Evolutionary conservation across 2,329 filamentous ascomycete species (phyloP), one percentile per base, ranked within the genome.

Genomic region (Fusarium ramigenum): DNA sequence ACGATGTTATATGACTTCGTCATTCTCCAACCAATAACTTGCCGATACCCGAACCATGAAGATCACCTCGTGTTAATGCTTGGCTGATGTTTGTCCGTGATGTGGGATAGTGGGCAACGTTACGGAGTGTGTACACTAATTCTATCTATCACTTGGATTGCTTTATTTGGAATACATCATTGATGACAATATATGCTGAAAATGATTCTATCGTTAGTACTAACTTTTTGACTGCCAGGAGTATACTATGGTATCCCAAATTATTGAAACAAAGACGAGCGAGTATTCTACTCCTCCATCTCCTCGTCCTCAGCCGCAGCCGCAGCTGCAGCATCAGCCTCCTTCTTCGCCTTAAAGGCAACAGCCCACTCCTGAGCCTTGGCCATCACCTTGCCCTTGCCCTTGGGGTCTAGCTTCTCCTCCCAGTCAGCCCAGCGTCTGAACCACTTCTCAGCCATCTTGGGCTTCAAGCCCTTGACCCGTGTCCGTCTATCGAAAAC

Each of bases 361-460:
- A 87, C 90, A 37, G 92, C 91, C 87, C 92, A 96, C 75, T 92
- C 91, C 78, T 88, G 88, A 44, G 93, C 93, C 81, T 91, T 87
- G 32, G 88, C 91, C 84, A 91, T 91, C 42, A 95, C 93, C 77
- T 87, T 89, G 77, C 93, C 92, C 73, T 89, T 87, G 73, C 88
- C 89, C 87, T 93, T 84, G 68, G 87, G 85, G 4, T 93, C 94
- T 66, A 89, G 84, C 80, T 88, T 88, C 83, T 92, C 91, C 85
- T 99, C 96, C 89, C 94, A 98, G 75, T 93, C 90, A 64, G 93
- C 89, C 96, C 96, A 99, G 76, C 93, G 89, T 84, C 94, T 94
- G 84, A 98, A 99, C 86, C 97, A 93, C 79, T 91, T 92, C 84
- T 92, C 92, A 21, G 95, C 95, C 80, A 95, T 90, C 80, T 93